phyloP scores from a whole-genome alignment of 148 eudicot species.

The Nepenthes mirabilis region DNA sequence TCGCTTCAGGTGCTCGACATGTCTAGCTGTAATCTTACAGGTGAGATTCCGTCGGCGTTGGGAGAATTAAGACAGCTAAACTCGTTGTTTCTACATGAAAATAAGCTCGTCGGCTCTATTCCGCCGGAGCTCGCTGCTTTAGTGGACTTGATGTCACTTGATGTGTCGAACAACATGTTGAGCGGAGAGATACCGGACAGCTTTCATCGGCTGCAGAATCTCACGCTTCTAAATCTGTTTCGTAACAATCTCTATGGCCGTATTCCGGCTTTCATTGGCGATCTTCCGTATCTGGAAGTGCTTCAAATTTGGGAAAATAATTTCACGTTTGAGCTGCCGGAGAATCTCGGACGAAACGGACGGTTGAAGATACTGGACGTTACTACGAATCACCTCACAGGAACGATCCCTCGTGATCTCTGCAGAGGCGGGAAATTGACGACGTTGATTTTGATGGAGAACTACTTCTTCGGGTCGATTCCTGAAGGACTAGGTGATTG shows the following conservation, averaged over 20 bases:
- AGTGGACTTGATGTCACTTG: slow-evolving; percentile 6
- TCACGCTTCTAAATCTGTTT: slow-evolving; percentile 24
- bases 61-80: slow-evolving; percentile 16
- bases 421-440: slow-evolving; percentile 36
- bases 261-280: slow-evolving; percentile 31
- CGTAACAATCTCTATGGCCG: slow-evolving; percentile 31
- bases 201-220: slow-evolving; percentile 17
- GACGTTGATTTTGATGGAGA: slow-evolving; percentile 22
- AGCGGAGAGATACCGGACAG: slow-evolving; percentile 32
- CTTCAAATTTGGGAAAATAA: slow-evolving; percentile 45
- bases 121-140: slow-evolving; percentile 14
- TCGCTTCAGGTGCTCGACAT: slow-evolving; percentile 15
- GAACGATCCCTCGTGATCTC: slow-evolving; percentile 36
- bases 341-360: slow-evolving; percentile 37
- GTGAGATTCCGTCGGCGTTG: slow-evolving; percentile 22
- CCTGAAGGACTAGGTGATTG: slow-evolving; percentile 39
- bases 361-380: slow-evolving; percentile 32
- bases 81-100: background rate
- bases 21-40: slow-evolving; percentile 9
- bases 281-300: slow-evolving; percentile 30
- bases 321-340: slow-evolving; percentile 32
- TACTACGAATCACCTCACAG: slow-evolving; percentile 26
- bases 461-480: slow-evolving; percentile 43
- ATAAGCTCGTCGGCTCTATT: slow-evolving; percentile 19
- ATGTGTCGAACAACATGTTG: slow-evolving; percentile 8